Percentiles rank a stretch among this genome's conserved stretches.
Conservation (phyloP, 495 filamentous ascomycete species). For the Lasiosphaeria miniovina region DNA sequence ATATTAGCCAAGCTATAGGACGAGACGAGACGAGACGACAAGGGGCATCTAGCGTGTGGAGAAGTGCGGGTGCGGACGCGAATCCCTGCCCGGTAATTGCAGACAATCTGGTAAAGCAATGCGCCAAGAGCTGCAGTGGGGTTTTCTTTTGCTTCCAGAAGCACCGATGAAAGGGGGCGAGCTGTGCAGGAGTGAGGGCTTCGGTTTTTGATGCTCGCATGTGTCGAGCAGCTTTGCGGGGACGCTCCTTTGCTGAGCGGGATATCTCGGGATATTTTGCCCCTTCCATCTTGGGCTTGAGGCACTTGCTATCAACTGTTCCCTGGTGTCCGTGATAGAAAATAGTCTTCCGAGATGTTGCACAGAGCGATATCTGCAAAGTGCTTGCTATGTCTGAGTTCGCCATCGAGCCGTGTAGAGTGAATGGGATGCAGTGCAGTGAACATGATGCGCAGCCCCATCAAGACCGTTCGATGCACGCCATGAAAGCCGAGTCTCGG, state of each 20-base stretch:
- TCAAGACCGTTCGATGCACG: no score
- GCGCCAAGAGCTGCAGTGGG: constrained; percentile 20
- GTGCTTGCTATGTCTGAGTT: not conserved
- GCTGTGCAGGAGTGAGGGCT: not conserved
- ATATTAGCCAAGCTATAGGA: constrained; percentile 46
- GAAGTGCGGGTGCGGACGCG: constrained; percentile 17
- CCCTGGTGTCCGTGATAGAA: not conserved
- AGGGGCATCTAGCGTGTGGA: constrained; percentile 14
- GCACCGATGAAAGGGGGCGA: constrained; percentile 3
- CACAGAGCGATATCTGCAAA: not conserved
- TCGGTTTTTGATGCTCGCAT: no score
- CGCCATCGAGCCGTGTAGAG: not conserved
- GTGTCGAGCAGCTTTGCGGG: no score
- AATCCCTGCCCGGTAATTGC: constrained; percentile 25
- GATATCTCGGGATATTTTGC: no score
- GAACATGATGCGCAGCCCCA: no score
- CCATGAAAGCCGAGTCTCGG: not conserved
- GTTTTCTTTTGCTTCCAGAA: constrained; percentile 8
- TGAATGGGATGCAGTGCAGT: not conserved
- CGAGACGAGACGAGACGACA: constrained; percentile 17
- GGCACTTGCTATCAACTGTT: no score
- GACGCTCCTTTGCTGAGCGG: no score
- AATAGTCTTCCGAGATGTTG: no score
- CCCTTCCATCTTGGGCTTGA: no score
- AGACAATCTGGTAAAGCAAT: constrained; percentile 27